phyloP scores from a whole-genome alignment of 345 rosid genomes.

The Salix brachista region DNA sequence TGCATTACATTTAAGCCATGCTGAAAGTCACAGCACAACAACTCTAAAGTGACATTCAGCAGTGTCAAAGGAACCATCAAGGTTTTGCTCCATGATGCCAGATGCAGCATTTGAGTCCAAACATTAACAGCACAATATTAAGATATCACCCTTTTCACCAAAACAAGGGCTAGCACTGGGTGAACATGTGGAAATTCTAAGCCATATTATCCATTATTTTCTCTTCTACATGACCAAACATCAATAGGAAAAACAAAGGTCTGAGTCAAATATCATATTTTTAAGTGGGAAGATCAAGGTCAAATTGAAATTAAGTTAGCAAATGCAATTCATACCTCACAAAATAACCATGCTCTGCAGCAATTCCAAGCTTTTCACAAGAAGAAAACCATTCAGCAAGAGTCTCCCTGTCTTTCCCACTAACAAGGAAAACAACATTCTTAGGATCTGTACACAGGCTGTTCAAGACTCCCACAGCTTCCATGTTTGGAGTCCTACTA shows the following conservation, averaged over 20 bases:
- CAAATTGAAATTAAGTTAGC: background rate
- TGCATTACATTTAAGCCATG: background rate
- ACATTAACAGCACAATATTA: background rate
- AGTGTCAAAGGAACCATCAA: background rate
- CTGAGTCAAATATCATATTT: background rate
- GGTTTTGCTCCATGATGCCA: background rate
- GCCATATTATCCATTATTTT: background rate
- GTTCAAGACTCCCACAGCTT: slow-evolving; percentile 60
- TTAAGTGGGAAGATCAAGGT: background rate
- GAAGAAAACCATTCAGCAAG: slow-evolving; percentile 72
- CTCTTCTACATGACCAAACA: background rate
- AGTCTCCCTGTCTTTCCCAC: slow-evolving; percentile 70
- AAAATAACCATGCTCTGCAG: slow-evolving; percentile 88
- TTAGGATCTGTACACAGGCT: slow-evolving; percentile 64
- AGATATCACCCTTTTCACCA: background rate
- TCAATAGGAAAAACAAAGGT: background rate
- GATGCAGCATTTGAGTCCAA: background rate
- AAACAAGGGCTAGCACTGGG: background rate
- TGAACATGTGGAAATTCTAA: background rate
- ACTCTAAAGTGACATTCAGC: background rate
- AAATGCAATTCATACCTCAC: slow-evolving; percentile 42
- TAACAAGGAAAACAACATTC: slow-evolving; percentile 80
- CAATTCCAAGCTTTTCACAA: slow-evolving; percentile 70
- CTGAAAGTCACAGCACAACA: background rate
- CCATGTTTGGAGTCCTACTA: slow-evolving; percentile 44